These are phyloP conservation scores for Solanum pinnatisectum DNA, from an alignment of 257 asterid genomes.

Conservation along the genomic window DNA sequence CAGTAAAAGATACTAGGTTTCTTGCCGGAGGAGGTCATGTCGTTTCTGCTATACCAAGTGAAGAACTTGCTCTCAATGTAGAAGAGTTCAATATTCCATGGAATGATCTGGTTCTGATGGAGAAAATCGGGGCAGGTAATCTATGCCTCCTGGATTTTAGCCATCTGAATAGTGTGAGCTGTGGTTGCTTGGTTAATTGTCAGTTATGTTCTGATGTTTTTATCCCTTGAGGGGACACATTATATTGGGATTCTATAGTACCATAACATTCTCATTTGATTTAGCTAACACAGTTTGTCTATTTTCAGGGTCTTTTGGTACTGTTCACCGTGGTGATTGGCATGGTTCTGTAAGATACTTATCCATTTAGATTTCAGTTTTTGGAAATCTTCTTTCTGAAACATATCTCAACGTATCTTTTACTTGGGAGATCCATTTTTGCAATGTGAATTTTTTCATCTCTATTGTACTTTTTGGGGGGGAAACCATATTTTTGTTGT, in stretches of 20 bases:
- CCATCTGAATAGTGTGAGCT: neutral
- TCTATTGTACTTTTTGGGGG: neutral
- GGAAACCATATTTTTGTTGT: neutral
- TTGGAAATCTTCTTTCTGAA: conserved; percentile 3
- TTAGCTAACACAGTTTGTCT: conserved; percentile 8
- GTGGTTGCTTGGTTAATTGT: neutral
- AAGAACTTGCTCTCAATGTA: conserved; percentile 45
- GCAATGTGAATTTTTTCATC: neutral
- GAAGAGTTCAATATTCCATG: conserved; percentile 82
- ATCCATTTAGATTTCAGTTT: conserved; percentile 8
- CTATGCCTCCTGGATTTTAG: conserved; percentile 10
- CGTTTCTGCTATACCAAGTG: conserved; percentile 27
- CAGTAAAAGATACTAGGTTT: conserved; percentile 24
- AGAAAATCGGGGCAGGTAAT: conserved; percentile 91
- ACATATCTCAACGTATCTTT: neutral
- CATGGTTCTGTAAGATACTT: conserved; percentile 78
- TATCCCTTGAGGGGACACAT: neutral
- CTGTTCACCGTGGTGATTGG: conserved; percentile 99
- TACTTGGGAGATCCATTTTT: neutral
- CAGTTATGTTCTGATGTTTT: neutral
- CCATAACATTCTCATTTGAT: neutral
- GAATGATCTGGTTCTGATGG: conserved; percentile 79
- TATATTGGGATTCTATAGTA: neutral
- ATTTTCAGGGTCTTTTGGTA: conserved; percentile 91
- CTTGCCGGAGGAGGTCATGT: conserved; percentile 40